Evolutionary conservation across 2,329 filamentous ascomycete species (phyloP), one percentile per base, ranked within the genome.

Genomic region (Alternaria ethzedia): DNA sequence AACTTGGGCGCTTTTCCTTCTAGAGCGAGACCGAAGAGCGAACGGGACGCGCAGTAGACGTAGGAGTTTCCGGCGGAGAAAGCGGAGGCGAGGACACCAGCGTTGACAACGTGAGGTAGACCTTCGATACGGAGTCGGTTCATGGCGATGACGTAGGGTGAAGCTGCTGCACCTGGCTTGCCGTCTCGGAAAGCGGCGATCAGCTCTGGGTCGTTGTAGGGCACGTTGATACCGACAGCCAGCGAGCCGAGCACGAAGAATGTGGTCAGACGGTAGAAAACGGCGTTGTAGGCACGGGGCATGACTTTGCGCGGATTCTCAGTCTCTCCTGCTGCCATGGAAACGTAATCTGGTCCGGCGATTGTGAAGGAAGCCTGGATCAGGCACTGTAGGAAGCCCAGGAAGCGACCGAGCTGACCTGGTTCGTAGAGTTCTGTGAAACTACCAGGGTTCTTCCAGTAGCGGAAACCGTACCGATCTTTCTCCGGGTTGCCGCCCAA

Each of bases 161-260:
- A 89, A 0, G 86, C 86, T 4, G 91, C 91, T 2, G 91, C 91
- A 46, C 90, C 90, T 0, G 90, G 87, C 47, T 85, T 82, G 54
- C 83, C 85, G 13, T 85, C 81, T 1, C 80, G 79, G 71, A 91
- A 91, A 0, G 89, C 90, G 52, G 83, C 84, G 3, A 80, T 84
- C 66, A 95, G 84, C 8, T 84, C 83, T 2, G 82, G 69, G 70
- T 94, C 88, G 68, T 93, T 88, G 64, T 89, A 88, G 0, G 91
- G 91, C 63, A 92, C 85, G 77, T 90, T 91, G 2, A 93, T 84
- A 11, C 83, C 82, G 86, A 41, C 94, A 88, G 21, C 92, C 76
- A 96, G 83, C 0, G 90, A 88, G 2, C 91, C 91, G 2, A 93
- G 85, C 43, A 93, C 86, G 80, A 94, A 94, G 78, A 95, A 94